These are phyloP conservation scores for Neonothopanus nambi DNA, from an alignment of 1,284 basidiomycete species.

Conservation along the genomic window DNA sequence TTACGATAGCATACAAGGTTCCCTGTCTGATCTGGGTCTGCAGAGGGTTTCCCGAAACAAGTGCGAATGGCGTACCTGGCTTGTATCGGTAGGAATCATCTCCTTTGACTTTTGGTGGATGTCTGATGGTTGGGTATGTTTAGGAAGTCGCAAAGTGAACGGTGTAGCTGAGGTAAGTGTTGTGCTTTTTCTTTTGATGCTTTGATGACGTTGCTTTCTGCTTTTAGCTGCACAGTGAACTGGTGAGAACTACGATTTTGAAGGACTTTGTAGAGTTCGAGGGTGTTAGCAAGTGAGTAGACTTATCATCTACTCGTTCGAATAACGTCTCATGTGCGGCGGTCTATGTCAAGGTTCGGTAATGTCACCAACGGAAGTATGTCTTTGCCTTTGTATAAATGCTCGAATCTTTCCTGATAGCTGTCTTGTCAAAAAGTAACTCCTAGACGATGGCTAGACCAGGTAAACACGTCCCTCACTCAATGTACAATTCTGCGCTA, in stretches of 20 bases:
- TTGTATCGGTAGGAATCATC: slow-evolving; percentile 58
- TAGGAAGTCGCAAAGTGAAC: slow-evolving; percentile 84
- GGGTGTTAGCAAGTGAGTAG: slow-evolving; percentile 69
- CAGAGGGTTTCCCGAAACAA: slow-evolving; percentile 82
- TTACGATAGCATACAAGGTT: background rate
- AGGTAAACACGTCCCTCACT: no score
- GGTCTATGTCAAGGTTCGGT: slow-evolving; percentile 55
- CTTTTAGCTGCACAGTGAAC: slow-evolving; percentile 66
- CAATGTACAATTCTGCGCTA: no score
- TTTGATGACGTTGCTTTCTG: background rate
- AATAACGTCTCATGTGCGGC: slow-evolving; percentile 1
- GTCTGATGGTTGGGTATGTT: slow-evolving; percentile 1
- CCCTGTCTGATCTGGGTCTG: background rate
- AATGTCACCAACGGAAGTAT: slow-evolving; percentile 86
- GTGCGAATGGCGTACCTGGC: slow-evolving; percentile 89
- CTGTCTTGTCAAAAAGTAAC: slow-evolving; percentile 52
- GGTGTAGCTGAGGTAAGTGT: slow-evolving; percentile 86
- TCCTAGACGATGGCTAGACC: slow-evolving; percentile 87
- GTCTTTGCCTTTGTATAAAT: slow-evolving; percentile 36
- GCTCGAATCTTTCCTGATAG: background rate
- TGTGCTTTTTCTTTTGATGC: no score
- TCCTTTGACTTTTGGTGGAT: background rate
- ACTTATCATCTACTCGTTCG: background rate
- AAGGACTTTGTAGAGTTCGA: slow-evolving; percentile 91
- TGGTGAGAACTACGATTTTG: slow-evolving; percentile 78